These are phyloP conservation scores for Nemania sp. DNA, from an alignment of 2,329 filamentous ascomycete genomes.

Conservation along the genomic window DNA sequence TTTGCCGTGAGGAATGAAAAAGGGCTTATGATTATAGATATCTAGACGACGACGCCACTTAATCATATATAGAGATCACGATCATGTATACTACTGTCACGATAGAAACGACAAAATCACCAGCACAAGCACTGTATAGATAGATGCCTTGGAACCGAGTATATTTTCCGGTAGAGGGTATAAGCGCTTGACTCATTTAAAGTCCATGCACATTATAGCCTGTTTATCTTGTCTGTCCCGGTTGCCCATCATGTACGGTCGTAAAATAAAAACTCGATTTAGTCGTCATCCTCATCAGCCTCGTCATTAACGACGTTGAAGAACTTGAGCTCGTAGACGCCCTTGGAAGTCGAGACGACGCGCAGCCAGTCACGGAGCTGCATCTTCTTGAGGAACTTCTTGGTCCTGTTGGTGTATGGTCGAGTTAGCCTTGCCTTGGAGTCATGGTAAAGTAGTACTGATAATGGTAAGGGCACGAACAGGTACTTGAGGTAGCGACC, in stretches of 20 bases:
- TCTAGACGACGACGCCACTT: neutral
- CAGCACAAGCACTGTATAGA: no score
- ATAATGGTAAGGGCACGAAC: constrained; percentile 59
- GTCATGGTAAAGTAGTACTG: neutral
- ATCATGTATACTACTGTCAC: neutral
- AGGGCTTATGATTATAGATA: constrained; percentile 6
- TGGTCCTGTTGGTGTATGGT: constrained; percentile 67
- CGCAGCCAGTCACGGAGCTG: constrained; percentile 99
- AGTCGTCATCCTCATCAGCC: constrained; percentile 97
- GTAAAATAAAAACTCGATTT: constrained; percentile 50
- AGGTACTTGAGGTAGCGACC: constrained; percentile 99
- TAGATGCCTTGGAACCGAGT: constrained; percentile 30
- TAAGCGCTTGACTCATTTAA: constrained; percentile 27
- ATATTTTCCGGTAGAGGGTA: constrained; percentile 30
- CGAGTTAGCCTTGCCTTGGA: constrained; percentile 2
- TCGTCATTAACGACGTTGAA: constrained; percentile 99
- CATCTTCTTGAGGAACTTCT: constrained; percentile 99
- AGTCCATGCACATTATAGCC: constrained; percentile 25
- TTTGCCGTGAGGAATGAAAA: constrained; percentile 46
- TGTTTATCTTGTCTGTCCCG: constrained; percentile 10
- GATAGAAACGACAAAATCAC: no score
- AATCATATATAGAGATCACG: neutral
- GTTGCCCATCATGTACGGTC: constrained; percentile 13
- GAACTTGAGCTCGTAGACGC: constrained; percentile 99
- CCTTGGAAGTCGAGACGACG: constrained; percentile 96